A percentile compares a stretch with the other conserved stretches of the same genome.
Conservation (phyloP, 495 filamentous ascomycete genomes). For the Penicillium waksmanii region DNA sequence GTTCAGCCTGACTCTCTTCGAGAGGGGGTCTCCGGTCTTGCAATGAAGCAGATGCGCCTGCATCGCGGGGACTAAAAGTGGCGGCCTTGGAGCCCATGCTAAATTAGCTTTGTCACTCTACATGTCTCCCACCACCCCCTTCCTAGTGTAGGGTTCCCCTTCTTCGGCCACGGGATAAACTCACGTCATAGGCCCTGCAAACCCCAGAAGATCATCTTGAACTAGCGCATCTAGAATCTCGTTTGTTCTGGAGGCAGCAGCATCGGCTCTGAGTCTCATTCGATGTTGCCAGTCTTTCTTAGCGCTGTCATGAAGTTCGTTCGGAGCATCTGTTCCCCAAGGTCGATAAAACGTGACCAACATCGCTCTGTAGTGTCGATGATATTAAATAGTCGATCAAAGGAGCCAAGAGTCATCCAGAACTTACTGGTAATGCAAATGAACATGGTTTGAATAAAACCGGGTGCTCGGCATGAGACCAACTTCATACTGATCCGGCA, state of each 20-base stretch:
- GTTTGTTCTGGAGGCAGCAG: slow-evolving; percentile 41
- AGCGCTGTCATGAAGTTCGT: slow-evolving; percentile 11
- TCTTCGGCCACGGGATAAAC: slow-evolving; percentile 5
- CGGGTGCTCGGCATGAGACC: slow-evolving; percentile 17
- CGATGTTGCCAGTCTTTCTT: slow-evolving; percentile 24
- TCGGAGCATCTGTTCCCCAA: slow-evolving; percentile 20
- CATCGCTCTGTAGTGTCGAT: slow-evolving; percentile 24
- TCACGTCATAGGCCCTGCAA: slow-evolving; percentile 41
- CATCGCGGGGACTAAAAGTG: slow-evolving; percentile 45
- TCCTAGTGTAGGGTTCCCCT: not conserved
- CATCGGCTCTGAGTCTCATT: slow-evolving; percentile 26
- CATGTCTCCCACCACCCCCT: not conserved
- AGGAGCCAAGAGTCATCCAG: not conserved
- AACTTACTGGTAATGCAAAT: slow-evolving; percentile 40
- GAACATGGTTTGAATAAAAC: slow-evolving; percentile 36
- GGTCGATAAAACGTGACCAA: slow-evolving; percentile 38
- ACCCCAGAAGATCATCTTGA: slow-evolving; percentile 33
- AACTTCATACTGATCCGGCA: slow-evolving; percentile 25
- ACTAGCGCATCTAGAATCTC: slow-evolving; percentile 35
- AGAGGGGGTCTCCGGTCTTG: slow-evolving; percentile 32
- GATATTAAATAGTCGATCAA: not conserved
- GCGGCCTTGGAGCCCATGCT: slow-evolving; percentile 29
- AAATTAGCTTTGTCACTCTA: not conserved
- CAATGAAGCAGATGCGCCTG: slow-evolving; percentile 44
- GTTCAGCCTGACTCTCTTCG: slow-evolving; percentile 39